phyloP scores from a whole-genome alignment of 2,329 filamentous ascomycete genomes.

The Alternaria sp. region DNA sequence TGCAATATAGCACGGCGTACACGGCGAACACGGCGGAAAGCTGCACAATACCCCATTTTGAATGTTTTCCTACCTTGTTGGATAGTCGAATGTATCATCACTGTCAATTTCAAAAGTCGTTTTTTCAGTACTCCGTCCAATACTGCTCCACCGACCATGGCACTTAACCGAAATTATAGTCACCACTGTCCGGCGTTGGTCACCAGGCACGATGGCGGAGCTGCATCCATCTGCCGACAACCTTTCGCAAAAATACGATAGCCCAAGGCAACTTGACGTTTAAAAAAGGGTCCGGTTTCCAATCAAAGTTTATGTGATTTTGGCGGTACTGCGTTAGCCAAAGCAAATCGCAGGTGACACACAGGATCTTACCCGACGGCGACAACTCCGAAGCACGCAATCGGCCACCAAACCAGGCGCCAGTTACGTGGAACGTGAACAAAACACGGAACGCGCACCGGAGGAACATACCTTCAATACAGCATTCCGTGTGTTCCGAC shows the following conservation, averaged over 20 bases:
- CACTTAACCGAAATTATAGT: slow-evolving; percentile 15
- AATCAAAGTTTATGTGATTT: slow-evolving; percentile 5
- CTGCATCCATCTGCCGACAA: background rate
- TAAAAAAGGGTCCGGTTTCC: background rate
- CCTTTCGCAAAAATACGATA: background rate
- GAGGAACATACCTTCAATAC: background rate
- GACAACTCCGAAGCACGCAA: slow-evolving; percentile 25
- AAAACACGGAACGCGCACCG: background rate
- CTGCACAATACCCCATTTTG: slow-evolving; percentile 43
- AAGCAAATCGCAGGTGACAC: slow-evolving; percentile 4
- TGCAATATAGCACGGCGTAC: slow-evolving; percentile 40
- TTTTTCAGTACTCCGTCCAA: background rate
- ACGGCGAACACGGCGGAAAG: slow-evolving; percentile 30
- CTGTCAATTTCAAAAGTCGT: slow-evolving; percentile 15
- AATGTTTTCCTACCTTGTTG: slow-evolving; percentile 24
- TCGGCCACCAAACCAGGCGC: background rate
- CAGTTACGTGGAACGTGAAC: slow-evolving; percentile 1
- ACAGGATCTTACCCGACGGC: slow-evolving; percentile 18
- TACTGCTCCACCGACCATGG: slow-evolving; percentile 6
- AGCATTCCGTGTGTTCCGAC: background rate
- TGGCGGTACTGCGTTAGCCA: slow-evolving; percentile 8
- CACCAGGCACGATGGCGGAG: background rate
- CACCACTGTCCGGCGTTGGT: background rate
- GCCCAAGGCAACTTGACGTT: background rate
- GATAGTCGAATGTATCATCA: slow-evolving; percentile 38